Base-by-base conservation (phyloP, 1,284 basidiomycete genomes). In the Pseudozyma flocculosa region DNA sequence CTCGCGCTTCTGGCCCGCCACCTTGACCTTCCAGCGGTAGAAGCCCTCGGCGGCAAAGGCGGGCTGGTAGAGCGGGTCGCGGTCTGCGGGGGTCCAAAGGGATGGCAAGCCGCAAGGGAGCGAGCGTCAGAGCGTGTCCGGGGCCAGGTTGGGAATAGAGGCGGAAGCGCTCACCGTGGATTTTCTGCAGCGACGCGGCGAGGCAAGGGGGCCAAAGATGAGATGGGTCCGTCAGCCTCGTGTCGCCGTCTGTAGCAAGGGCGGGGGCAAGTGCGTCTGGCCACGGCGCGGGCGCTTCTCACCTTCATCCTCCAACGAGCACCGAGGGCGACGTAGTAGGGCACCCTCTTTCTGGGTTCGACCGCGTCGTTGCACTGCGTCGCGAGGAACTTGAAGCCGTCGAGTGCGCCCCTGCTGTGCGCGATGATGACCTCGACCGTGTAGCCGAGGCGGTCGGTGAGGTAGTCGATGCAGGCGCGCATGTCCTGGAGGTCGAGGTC, bases 271-370 rank as follows among this genome's bases (percentile, higher is more conserved):
- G n/a, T n/a, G n/a, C n/a, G 26, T 7, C 26, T 5, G 26, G 5
- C 11, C 26, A 29, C 26, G 26, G 11, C 26, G 26, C 26, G 7
- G 7, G 26, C 5, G 26, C 94, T 56, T 87, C 48, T 50, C 48
- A 50, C 41, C 11, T 43, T 21, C 70, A 72, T 72, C 9, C 61
- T 54, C 56, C 67, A 72, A 1, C 70, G 42, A 10, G 58, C 59
- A 18, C 56, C 45, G 2, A 72, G 22, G 0, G 41, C 54, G 2
- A 68, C 63, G 22, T 91, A 81, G 90, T 89, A 76, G 69, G 86
- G 79, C 39, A 46, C 45, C 14, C 44, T 30, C 29, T 54, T 21
- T 13, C 29, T 29, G 13, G 61, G 57, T 21, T 53, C 53, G 1
- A 57, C 22, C 3, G 37, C 41, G 22, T 60, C 61, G 2, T 46